These are phyloP conservation scores for Cyberlindnera americana DNA, from an alignment of 805 yeast species.

Conservation along the genomic window DNA sequence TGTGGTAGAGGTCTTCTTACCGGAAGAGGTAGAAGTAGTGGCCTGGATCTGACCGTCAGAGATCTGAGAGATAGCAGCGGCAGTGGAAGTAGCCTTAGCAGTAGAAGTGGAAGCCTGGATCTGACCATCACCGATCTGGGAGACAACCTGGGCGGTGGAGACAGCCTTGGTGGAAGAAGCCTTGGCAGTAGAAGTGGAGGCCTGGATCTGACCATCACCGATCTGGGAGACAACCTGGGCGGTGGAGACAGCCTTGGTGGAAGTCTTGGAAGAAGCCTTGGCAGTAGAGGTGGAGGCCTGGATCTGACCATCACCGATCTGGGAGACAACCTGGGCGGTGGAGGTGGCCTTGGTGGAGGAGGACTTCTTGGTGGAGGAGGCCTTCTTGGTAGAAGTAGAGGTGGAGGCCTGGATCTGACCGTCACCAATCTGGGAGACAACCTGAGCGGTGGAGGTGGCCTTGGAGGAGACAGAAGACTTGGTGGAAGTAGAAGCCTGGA, in stretches of 20 bases:
- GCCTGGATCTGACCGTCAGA: constrained; percentile 21
- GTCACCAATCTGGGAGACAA: constrained; percentile 51
- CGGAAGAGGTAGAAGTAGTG: constrained; percentile 20
- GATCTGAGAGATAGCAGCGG: constrained; percentile 12
- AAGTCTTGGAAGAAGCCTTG: constrained; percentile 14
- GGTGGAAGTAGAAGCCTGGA: constrained; percentile 22
- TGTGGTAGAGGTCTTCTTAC: constrained; percentile 14
- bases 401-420: constrained; percentile 50
- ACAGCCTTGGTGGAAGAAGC: constrained; percentile 11
- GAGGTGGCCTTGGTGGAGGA: constrained; percentile 17
- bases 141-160: constrained; percentile 25
- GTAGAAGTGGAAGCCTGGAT: constrained; percentile 29
- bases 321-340: constrained; percentile 31
- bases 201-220: constrained; percentile 31
- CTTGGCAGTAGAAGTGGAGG: constrained; percentile 28
- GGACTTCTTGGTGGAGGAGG: constrained; percentile 21
- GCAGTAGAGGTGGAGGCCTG: constrained; percentile 34
- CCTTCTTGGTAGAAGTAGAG: constrained; percentile 16
- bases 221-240: constrained; percentile 27
- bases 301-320: constrained; percentile 59
- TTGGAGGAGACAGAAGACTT: constrained; percentile 27
- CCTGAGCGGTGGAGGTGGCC: constrained; percentile 20
- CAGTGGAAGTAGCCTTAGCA: constrained; percentile 8
- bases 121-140: constrained; percentile 30
- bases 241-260: constrained; percentile 4